These are phyloP conservation scores for Thermomucor indicae-seudaticae DNA, from an alignment of 371 early-diverging fungal species.

Conservation along the genomic window DNA sequence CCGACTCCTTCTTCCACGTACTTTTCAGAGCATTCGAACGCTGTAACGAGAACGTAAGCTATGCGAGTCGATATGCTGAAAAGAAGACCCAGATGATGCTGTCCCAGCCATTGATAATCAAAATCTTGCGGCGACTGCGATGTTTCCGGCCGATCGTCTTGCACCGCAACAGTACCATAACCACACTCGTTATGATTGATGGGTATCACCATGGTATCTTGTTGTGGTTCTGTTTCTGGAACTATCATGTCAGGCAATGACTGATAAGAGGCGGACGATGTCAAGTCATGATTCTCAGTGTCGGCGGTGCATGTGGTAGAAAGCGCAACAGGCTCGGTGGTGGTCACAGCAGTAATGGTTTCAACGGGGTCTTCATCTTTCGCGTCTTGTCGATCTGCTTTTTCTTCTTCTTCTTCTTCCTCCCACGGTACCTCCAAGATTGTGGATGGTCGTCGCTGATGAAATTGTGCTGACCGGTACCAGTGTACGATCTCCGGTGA, in stretches of 20 bases:
- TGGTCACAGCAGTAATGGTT: no score
- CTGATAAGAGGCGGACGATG: constrained; percentile 21
- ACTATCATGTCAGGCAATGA: constrained; percentile 33
- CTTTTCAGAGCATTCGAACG: background rate
- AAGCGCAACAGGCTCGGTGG: no score
- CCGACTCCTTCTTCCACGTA: background rate
- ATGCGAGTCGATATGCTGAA: background rate
- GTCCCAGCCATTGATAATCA: background rate
- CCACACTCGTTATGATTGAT: constrained; percentile 4
- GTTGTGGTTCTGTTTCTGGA: background rate
- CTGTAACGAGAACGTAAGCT: background rate
- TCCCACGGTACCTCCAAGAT: constrained; percentile 1
- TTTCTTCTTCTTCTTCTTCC: constrained; percentile 1
- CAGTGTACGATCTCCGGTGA: constrained; percentile 33
- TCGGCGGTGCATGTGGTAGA: no score
- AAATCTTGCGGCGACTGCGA: constrained; percentile 20
- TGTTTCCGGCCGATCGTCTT: background rate
- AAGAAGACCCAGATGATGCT: background rate
- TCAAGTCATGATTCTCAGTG: background rate
- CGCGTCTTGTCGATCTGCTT: constrained; percentile 1
- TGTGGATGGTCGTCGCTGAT: constrained; percentile 7
- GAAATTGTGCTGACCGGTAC: constrained; percentile 27
- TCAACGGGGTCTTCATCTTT: constrained; percentile 3
- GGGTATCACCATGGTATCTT: background rate
- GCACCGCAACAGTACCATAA: constrained; percentile 1